Conservation (phyloP, 805 yeast species). For the Kuraishia cidri region DNA sequence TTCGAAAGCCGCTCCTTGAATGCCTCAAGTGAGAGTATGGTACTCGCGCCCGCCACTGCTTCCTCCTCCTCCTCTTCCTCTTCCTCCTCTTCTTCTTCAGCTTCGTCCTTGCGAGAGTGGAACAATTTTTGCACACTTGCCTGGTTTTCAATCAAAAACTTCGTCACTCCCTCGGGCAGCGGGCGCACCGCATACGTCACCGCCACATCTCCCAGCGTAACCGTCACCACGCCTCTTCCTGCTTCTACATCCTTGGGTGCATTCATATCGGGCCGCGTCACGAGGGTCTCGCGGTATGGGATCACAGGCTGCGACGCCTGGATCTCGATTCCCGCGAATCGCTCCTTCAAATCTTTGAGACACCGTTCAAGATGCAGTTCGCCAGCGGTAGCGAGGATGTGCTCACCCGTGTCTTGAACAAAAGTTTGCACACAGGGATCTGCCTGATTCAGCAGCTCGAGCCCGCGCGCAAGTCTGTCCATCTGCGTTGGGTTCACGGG, state of each 20-base stretch:
- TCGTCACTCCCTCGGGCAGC: slow-evolving; percentile 38
- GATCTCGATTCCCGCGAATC: slow-evolving; percentile 89
- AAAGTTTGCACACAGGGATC: slow-evolving; percentile 92
- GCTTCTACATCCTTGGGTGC: slow-evolving; percentile 33
- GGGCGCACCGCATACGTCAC: slow-evolving; percentile 40
- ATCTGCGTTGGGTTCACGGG: slow-evolving; percentile 82
- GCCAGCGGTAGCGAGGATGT: slow-evolving; percentile 91
- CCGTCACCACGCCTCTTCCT: slow-evolving; percentile 40
- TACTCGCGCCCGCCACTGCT: slow-evolving; percentile 6
- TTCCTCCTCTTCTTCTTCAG: slow-evolving; percentile 57
- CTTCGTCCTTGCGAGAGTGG: slow-evolving; percentile 13
- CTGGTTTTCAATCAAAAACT: slow-evolving; percentile 39
- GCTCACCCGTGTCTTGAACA: slow-evolving; percentile 86
- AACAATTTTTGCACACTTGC: slow-evolving; percentile 28
- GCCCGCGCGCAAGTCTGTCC: slow-evolving; percentile 67
- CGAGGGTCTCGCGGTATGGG: slow-evolving; percentile 85
- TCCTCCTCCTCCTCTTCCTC: slow-evolving; percentile 11
- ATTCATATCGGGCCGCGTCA: slow-evolving; percentile 39
- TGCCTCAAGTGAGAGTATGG: slow-evolving; percentile 13
- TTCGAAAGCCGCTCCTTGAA: slow-evolving; percentile 24
- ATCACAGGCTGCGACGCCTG: slow-evolving; percentile 86
- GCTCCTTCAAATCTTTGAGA: slow-evolving; percentile 76
- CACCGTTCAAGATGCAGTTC: slow-evolving; percentile 95
- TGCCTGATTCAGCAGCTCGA: slow-evolving; percentile 71
- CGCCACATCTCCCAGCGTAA: slow-evolving; percentile 40